Evolutionary conservation across 176 grass and related monocot genomes (phyloP), one percentile per base, ranked within the genome.

Genomic region (Carex myosuroides): DNA sequence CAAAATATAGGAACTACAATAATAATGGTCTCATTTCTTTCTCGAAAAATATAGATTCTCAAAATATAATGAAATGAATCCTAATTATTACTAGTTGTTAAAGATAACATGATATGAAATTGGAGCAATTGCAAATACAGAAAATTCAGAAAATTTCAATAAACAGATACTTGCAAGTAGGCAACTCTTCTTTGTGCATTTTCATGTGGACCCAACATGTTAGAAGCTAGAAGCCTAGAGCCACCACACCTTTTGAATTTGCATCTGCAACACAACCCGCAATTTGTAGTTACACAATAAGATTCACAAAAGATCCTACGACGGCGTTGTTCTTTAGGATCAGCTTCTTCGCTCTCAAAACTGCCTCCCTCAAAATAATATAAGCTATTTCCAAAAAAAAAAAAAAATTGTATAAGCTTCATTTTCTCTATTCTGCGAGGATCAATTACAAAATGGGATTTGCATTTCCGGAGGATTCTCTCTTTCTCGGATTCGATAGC

Each of bases 401-500:
- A 29, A 42, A 70, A 24, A 70, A 42, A 2, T 21, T 42, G 17
- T 41, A 81, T 39, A 63, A 63, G 32, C 33, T 64, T 81, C 17
- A 64, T 46, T 64, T 64, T 46, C 60, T 60, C 55, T 64, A 48
- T 35, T 61, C 18, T 52, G 22, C 63, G 13, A 76, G 69, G 7
- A n/a, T 74, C 65, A 22, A 50, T 35, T 58, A 52, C 80, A 61
- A 58, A 58, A 90, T 90, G 88, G 88, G 73, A 17, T 81, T 11
- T 42, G 68, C 54, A 5, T 61, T 98, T 74, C 91, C 92, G 52
- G 88, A 86, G n/a, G 96, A 91, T 35, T 78, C 89, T 3, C 91
- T 95, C 20, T 98, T 98, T 84, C 96, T 98, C 24, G 96, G 92
- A 85, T 85, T 98, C 44, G 96, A 98, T 82, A 93, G 91, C 86